Percentiles rank a stretch among this genome's conserved stretches.
These are phyloP conservation scores for Calonectria hawksworthii DNA, from an alignment of 2,329 filamentous ascomycete genomes.

Conservation along the genomic window DNA sequence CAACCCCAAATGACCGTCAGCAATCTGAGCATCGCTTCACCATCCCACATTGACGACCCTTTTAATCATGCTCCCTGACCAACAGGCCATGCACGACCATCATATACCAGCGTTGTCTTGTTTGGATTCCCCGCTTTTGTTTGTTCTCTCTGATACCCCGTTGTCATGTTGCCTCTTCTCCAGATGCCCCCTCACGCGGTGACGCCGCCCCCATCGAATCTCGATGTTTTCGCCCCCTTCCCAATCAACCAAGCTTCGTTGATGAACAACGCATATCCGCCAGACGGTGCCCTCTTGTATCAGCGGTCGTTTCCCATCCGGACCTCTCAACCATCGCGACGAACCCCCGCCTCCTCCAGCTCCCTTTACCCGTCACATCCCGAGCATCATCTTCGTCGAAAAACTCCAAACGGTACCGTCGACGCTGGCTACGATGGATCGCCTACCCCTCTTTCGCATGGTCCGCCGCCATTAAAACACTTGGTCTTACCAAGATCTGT, in stretches of 20 bases:
- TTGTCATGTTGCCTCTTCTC: slow-evolving; percentile 64
- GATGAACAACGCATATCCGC: slow-evolving; percentile 44
- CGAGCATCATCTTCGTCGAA: slow-evolving; percentile 88
- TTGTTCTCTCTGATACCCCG: slow-evolving; percentile 44
- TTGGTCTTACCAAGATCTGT: slow-evolving; percentile 76
- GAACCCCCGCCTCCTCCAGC: slow-evolving; percentile 29
- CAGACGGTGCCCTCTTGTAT: slow-evolving; percentile 43
- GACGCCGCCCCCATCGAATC: slow-evolving; percentile 57
- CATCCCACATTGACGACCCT: slow-evolving; percentile 34
- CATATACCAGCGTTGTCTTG: slow-evolving; percentile 43
- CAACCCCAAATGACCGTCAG: slow-evolving; percentile 57
- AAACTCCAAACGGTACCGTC: slow-evolving; percentile 94
- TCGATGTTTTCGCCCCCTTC: slow-evolving; percentile 51
- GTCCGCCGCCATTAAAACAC: slow-evolving; percentile 85
- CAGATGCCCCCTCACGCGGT: slow-evolving; percentile 67
- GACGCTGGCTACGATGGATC: slow-evolving; percentile 93
- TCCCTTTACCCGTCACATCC: slow-evolving; percentile 49
- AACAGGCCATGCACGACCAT: slow-evolving; percentile 59
- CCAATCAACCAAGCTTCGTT: slow-evolving; percentile 34
- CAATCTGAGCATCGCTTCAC: slow-evolving; percentile 37
- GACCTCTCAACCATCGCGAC: slow-evolving; percentile 47
- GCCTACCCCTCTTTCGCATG: slow-evolving; percentile 78
- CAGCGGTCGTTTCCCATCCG: slow-evolving; percentile 51
- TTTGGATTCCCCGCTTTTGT: slow-evolving; percentile 45
- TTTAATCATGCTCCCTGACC: slow-evolving; percentile 55